phyloP scores from a whole-genome alignment of 108 stramenopile genomes.

The Conticribra weissflogii region DNA sequence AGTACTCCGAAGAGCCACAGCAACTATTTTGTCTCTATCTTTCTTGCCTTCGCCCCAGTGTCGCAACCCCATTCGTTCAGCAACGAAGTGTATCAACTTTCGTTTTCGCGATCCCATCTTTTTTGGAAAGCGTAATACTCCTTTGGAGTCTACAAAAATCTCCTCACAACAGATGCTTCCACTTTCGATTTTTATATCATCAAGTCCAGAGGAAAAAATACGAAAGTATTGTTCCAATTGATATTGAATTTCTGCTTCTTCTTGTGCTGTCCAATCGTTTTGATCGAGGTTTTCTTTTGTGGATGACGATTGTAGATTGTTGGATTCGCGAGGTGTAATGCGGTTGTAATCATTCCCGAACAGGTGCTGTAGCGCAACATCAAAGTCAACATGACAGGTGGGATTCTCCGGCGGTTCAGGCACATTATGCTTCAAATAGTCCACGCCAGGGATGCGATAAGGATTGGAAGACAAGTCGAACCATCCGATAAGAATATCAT shows the following conservation, averaged over 20 bases:
- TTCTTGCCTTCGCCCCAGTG: constrained; percentile 74
- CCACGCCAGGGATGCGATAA: constrained; percentile 14
- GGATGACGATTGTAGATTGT: neutral
- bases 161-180: constrained; percentile 1
- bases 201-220: neutral
- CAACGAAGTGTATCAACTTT: constrained; percentile 74
- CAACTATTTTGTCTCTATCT: constrained; percentile 65
- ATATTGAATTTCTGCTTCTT: constrained; percentile 51
- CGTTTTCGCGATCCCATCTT: constrained; percentile 63
- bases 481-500: constrained; percentile 81
- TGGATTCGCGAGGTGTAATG: neutral
- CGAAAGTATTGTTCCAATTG: constrained; percentile 48
- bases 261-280: constrained; percentile 63
- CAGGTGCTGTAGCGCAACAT: constrained; percentile 49
- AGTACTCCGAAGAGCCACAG: constrained; percentile 31
- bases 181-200: neutral
- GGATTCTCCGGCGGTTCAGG: constrained; percentile 18
- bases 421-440: neutral
- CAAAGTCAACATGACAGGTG: constrained; percentile 51
- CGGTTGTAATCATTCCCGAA: constrained; percentile 9
- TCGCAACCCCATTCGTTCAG: constrained; percentile 52
- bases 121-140: constrained; percentile 38
- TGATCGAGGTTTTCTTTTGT: constrained; percentile 6
- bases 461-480: constrained; percentile 16
- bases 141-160: neutral